Evolutionary conservation across 2,329 filamentous ascomycete genomes (phyloP), one percentile per base, ranked within the genome.

Genomic region (Dothistroma septosporum): DNA sequence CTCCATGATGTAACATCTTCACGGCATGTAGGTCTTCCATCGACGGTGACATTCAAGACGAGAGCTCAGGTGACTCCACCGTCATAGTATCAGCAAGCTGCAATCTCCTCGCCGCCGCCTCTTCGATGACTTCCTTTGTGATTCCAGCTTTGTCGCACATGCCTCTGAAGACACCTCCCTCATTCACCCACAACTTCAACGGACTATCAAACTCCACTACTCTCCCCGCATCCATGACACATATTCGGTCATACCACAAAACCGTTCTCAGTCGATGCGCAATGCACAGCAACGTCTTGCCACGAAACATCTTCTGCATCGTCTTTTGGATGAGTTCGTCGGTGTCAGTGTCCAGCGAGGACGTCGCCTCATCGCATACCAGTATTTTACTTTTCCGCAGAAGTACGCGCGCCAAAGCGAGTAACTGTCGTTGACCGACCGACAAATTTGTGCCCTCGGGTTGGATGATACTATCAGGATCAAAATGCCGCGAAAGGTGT

Each of bases 321-420:
- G 93, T 97, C 70, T 91, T 91, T 76, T 99, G 94, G 67, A 99
- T 97, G 79, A 96, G 96, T 54, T 87, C 83, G 71, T 99, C 94
- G 1, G 94, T 99, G 4, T 87, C 89, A 76, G 97, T 97, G 77
- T 99, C 94, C 71, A 99, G 97, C 0, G 90, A 96, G 0, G 94
- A 94, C 0, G 94, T 99, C 0, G 94, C 94, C 79, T 99, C 94
- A 76, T 99, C 94, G 94, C 99, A 97, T 72, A 99, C 88, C n/a
- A 99, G 81, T 1, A 99, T 92, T 66, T 90, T 92, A 0, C 93
- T 92, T 35, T 86, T 85, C 77, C 96, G 97, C 64, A 99, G 87
- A 67, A 99, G 85, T 0, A 94, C 94, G 57, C 94, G 88, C 0
- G 93, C 94, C 11, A 99, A 85, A 73, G 94, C 99, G 59, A 99